These are phyloP conservation scores for Penicillium diatomitis DNA, from an alignment of 495 filamentous ascomycete genomes.

Conservation along the genomic window DNA sequence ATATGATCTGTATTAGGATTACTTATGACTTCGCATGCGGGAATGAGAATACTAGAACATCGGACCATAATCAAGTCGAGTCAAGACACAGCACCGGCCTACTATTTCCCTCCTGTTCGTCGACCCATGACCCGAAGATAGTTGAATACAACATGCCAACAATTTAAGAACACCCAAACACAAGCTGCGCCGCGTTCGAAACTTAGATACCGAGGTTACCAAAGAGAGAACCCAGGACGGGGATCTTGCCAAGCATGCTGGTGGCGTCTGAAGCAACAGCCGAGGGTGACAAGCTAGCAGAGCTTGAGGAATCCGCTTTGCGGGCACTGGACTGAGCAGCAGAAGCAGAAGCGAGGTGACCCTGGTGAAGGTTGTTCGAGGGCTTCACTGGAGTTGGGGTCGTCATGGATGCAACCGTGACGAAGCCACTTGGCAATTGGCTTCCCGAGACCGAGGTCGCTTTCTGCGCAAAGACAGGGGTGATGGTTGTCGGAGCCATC, in stretches of 20 bases:
- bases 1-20: too few species aligned
- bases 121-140: too few species aligned
- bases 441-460: not conserved
- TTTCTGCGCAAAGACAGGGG: not conserved
- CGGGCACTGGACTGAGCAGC: not conserved
- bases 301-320: slow-evolving; percentile 4
- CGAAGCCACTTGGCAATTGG: not conserved
- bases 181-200: too few species aligned
- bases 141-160: not conserved
- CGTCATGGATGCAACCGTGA: not conserved
- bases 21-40: too few species aligned
- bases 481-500: not conserved
- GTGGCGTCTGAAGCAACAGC: not conserved
- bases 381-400: not conserved
- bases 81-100: too few species aligned
- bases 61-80: too few species aligned
- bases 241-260: not conserved
- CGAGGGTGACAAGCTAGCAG: slow-evolving; percentile 4
- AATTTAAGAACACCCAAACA: too few species aligned
- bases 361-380: slow-evolving; percentile 2
- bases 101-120: too few species aligned
- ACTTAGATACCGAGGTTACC: slow-evolving; percentile 4
- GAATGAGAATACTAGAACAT: too few species aligned
- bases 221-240: not conserved
- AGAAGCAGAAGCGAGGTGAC: not conserved